Base-by-base conservation (phyloP, 306 rosid genomes). In the Sophora flavescens region DNA sequence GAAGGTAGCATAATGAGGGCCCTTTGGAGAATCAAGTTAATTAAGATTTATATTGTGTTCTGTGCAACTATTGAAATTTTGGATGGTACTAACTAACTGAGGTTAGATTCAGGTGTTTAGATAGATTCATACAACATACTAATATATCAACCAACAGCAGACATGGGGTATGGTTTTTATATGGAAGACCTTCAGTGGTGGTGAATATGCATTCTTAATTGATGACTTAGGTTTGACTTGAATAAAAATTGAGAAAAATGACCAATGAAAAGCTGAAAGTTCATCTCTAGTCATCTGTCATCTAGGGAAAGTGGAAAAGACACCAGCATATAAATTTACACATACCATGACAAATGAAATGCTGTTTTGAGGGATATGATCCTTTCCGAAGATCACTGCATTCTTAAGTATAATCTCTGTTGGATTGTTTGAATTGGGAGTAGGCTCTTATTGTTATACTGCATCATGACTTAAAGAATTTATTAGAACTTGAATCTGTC, bases 211-310 rank as follows among this genome's bases (percentile, higher is more conserved):
- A 22, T 11, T 74, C 48, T 44, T 28, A 67, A 18, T 26, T 12
- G 14, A 14, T 16, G 58, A 57, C 12, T 41, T 41, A 14, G 33
- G 30, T 16, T 26, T 44, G 57, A 33, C 22, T 22, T 44, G 64
- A 63, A 45, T 72, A 63, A 32, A 33, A 59, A 32, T 53, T 62
- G 73, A 80, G 47, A 74, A 10, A 18, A 64, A 72, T 3, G 42
- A 13, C 44, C n/a, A 13, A 18, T 10, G 22, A 53, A 70, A 63
- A 13, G 39, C 17, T 52, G 17, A 52, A 53, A n/a, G n/a, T 33
- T 32, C 30, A 30, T 16, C 15, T 36, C 18, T 45, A 16, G 11
- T 44, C 28, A 10, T 32, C 36, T 35, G 17, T 35, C 42, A 7
- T 77, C 14, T 0, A 14, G 16, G 61, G 32, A 9, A 61, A 15